Base-by-base conservation (phyloP, 192 early-diverging fungal species). In the Cladochytrium replicatum region DNA sequence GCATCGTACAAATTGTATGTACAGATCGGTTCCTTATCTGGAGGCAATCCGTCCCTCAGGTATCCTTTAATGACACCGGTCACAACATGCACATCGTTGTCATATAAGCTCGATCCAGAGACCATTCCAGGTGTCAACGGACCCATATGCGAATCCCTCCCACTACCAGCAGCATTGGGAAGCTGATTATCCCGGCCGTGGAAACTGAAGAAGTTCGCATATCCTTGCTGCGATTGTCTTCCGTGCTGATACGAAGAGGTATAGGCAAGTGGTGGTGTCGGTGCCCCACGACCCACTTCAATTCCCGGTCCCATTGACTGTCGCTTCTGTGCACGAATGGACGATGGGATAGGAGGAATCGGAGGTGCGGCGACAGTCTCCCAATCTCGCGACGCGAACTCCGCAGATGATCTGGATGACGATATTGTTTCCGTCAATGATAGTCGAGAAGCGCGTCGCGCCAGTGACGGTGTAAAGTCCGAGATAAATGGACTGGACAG, bases 31-130 rank as follows among this genome's bases (percentile, higher is more conserved):
- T 65, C 61, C 48, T 58, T 68, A 24, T 50, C 61, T 2, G 63
- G 52, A 2, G 70, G 62, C 13, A 75, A 15, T 3, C 72, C 72
- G 22, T 70, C 58, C 29, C 71, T 44, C 54, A 74, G 50, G 45
- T 54, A 70, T 1, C 56, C 47, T 48, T 76, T 76, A 29, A 76
- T 64, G 13, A 73, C 70, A 0, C 61, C 61, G 2, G 74, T 60
- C 11, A 76, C 60, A 39, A 76, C 74, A 48, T 76, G 74, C 6
- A 76, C 56, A 43, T 76, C 74, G 46, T 75, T 71, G 40, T 76
- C 74, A 43, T 76, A 76, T 27, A 76, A 44, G 17, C 54, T 52
- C 2, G 31, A 29, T 9, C 1, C 23, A 13, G 48, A 48, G 9
- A 53, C 27, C 6, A n/a, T 40, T 1, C 47, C 34, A 5, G 64